Percentiles rank a stretch among this genome's conserved stretches.
phyloP scores from a whole-genome alignment of 1,284 basidiomycete genomes.

The Cystobasidium slooffiae region DNA sequence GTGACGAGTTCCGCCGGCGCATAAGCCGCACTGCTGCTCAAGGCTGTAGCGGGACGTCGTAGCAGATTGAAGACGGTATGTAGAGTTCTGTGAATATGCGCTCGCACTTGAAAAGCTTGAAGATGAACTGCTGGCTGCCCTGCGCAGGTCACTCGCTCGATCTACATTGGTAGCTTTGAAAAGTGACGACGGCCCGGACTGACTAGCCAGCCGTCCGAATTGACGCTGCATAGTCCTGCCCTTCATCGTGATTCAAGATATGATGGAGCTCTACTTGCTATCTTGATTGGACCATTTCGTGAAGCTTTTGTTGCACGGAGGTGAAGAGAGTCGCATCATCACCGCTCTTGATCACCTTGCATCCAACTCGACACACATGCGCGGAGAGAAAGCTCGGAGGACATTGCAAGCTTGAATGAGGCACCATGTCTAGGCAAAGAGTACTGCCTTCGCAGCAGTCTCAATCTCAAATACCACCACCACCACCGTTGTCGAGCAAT shows the following conservation, averaged over 20 bases:
- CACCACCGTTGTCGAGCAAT: background rate
- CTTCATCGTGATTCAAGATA: conserved; percentile 7
- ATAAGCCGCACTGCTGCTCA: background rate
- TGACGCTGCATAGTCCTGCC: conserved; percentile 14
- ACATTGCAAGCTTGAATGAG: background rate
- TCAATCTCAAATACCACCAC: conserved; percentile 12
- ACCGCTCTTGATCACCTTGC: too few relatives aligned
- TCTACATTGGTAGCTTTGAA: conserved; percentile 5
- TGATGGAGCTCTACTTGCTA: background rate
- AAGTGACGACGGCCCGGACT: background rate
- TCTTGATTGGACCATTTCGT: background rate
- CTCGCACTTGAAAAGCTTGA: background rate
- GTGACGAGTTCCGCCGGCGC: background rate
- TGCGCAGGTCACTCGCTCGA: background rate
- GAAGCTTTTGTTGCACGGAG: too few relatives aligned
- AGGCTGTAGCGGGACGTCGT: background rate
- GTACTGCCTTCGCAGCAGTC: conserved; percentile 30
- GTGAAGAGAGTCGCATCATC: too few relatives aligned
- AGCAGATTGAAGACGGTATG: too few relatives aligned
- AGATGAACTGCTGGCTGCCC: background rate
- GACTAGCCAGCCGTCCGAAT: conserved; percentile 5
- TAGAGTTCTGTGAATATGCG: background rate
- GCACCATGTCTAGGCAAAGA: conserved; percentile 35
- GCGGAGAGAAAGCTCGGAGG: background rate
- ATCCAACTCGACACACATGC: background rate